Base-by-base conservation (phyloP, 2,329 filamentous ascomycete genomes). In the Pseudocercospora eumusae region DNA sequence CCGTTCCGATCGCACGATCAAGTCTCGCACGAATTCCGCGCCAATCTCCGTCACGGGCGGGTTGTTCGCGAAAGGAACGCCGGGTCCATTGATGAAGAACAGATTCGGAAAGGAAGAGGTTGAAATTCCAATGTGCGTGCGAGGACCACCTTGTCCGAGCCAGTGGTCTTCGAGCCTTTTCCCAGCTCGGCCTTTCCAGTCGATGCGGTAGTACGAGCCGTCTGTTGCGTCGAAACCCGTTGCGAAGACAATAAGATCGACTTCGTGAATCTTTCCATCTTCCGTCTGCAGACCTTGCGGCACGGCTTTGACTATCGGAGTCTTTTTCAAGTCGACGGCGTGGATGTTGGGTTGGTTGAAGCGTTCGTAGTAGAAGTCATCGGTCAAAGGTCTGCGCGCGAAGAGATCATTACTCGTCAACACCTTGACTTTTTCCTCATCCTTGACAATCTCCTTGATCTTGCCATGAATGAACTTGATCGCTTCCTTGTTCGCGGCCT, bases 401-500 rank as follows among this genome's bases (percentile, higher is more conserved):
- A 79, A 79, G 55, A 76, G 80, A 0, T 78, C 72, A 5, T 75
- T 64, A 0, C 78, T 78, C 1, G 77, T 78, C 15, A 81, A 67
- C 15, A 80, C 76, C 33, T 79, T 77, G 11, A 75, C 71, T 71
- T 80, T 80, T 56, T 66, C 68, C 0, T 76, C 74, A 64, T 80
- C 76, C 20, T 74, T 71, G 60, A 81, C 79, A 21, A 78, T 73
- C 6, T 73, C 74, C 3, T 76, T 73, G 1, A 74, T 75, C 69
- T 79, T 78, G 69, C 77, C 77, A 2, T 72, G 76, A 78, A 79
- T 80, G 69, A 79, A 81, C 56, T 79, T 72, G 64, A 80, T 80
- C 3, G 78, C 77, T 60, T 76, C 70, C 6, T 73, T 70, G 56
- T 81, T 81, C 27, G 78, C 77, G 47, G 75, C 69, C 56, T 71